Evolutionary conservation across 805 yeast species (phyloP).

Genomic region (Tetrapisispora arboricola): DNA sequence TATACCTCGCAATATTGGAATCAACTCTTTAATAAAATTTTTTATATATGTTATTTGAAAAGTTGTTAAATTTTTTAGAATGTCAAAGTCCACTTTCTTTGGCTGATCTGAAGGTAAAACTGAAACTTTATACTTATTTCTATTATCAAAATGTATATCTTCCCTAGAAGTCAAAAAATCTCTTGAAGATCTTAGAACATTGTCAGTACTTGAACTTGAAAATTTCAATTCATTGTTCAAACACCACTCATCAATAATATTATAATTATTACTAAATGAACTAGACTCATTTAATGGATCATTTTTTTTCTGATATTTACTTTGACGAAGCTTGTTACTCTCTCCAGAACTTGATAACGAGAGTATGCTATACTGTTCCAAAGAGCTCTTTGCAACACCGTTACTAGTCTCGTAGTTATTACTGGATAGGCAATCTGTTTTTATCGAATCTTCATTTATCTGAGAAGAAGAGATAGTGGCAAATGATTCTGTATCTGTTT

Average conservation of each 20-base stretch:
- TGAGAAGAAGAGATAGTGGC: too few relatives aligned
- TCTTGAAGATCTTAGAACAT: neutral
- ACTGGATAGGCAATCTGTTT: constrained; percentile 1
- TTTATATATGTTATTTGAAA: constrained; percentile 8
- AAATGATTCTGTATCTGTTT: neutral
- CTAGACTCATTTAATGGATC: neutral
- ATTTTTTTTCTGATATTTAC: too few relatives aligned
- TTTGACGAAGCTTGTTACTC: neutral
- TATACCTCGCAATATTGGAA: constrained; percentile 10
- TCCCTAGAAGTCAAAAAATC: neutral
- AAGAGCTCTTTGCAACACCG: constrained; percentile 1
- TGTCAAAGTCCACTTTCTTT: neutral
- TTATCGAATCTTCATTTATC: too few relatives aligned
- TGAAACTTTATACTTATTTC: neutral
- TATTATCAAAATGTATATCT: neutral
- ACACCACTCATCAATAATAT: constrained; percentile 21
- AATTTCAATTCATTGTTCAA: constrained; percentile 9
- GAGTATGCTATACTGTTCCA: constrained; percentile 16
- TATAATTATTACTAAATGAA: constrained; percentile 8
- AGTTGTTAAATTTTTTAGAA: neutral
- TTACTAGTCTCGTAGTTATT: constrained; percentile 3
- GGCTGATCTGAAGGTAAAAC: neutral
- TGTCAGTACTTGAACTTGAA: neutral
- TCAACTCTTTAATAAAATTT: constrained; percentile 9
- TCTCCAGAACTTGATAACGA: constrained; percentile 7